These are phyloP conservation scores for Waitea zeae DNA, from an alignment of 1,284 basidiomycete species.

Conservation along the genomic window DNA sequence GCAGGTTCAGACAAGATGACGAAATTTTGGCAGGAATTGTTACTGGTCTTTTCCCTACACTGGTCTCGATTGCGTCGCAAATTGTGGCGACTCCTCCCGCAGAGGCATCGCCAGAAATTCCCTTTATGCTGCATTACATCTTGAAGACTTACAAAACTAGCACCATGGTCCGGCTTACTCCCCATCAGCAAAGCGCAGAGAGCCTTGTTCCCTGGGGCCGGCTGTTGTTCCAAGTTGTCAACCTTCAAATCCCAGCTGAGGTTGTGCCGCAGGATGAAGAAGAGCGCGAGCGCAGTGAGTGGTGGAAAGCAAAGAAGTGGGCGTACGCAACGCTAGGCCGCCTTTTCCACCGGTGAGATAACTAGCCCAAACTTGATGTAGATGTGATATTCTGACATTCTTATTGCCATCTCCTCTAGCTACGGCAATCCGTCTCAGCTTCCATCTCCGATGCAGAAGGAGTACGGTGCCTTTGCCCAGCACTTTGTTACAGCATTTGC, in stretches of 20 bases:
- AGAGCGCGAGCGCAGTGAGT: conserved; percentile 59
- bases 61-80: conserved; percentile 49
- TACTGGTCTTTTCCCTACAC: conserved; percentile 48
- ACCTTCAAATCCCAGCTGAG: conserved; percentile 45
- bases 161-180: conserved; percentile 51
- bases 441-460: conserved; percentile 46
- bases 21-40: conserved; percentile 43
- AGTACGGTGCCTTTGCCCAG: conserved; percentile 55
- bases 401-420: conserved; percentile 16
- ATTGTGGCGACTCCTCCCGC: conserved; percentile 45
- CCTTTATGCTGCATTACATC: conserved; percentile 64
- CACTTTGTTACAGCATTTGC: conserved; percentile 69
- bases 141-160: conserved; percentile 72
- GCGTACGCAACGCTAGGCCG: conserved; percentile 60
- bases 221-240: conserved; percentile 63
- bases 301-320: conserved; percentile 89
- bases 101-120: conserved; percentile 43
- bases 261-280: conserved; percentile 55
- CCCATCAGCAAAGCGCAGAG: conserved; percentile 56
- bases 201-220: conserved; percentile 74
- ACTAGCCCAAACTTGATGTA: not conserved
- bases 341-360: conserved; percentile 54
- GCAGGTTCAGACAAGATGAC: conserved; percentile 49
- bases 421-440: conserved; percentile 79
- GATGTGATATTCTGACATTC: not conserved